phyloP scores from a whole-genome alignment of 306 rosid genomes.

The Prinsepia uniflora region DNA sequence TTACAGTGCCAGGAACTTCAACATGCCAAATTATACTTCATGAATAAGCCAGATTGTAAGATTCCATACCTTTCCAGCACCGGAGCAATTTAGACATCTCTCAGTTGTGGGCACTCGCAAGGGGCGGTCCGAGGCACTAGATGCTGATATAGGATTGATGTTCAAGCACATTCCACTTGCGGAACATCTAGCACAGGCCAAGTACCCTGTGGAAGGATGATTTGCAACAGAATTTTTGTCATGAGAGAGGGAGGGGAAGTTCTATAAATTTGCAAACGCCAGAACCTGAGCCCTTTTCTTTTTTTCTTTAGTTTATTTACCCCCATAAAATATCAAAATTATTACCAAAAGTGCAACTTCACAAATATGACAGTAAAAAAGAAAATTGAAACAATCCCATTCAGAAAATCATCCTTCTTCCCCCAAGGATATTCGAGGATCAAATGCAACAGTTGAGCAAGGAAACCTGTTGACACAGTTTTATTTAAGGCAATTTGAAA shows the following conservation, averaged over 20 bases:
- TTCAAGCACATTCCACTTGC: slow-evolving; percentile 77
- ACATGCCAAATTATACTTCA: background rate
- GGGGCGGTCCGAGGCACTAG: slow-evolving; percentile 43
- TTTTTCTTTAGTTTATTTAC: background rate
- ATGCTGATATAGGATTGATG: slow-evolving; percentile 51
- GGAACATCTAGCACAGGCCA: slow-evolving; percentile 92
- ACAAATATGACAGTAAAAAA: background rate
- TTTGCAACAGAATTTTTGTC: background rate
- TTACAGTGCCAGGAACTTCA: background rate
- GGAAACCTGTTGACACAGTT: background rate
- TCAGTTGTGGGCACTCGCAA: slow-evolving; percentile 53
- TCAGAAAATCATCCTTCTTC: background rate
- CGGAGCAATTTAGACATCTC: slow-evolving; percentile 71
- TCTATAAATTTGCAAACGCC: background rate
- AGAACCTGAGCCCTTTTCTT: background rate
- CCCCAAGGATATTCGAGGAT: background rate
- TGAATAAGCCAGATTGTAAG: background rate
- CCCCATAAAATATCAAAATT: background rate
- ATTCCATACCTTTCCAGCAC: slow-evolving; percentile 83
- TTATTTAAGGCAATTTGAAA: background rate
- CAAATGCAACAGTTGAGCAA: background rate
- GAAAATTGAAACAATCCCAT: background rate
- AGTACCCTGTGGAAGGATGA: slow-evolving; percentile 58
- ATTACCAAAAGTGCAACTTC: background rate
- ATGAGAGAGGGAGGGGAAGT: background rate